Percentiles rank a stretch among this genome's conserved stretches.
phyloP scores from a whole-genome alignment of 2,329 filamentous ascomycete species.

The Colletotrichum gloeosporioides region DNA sequence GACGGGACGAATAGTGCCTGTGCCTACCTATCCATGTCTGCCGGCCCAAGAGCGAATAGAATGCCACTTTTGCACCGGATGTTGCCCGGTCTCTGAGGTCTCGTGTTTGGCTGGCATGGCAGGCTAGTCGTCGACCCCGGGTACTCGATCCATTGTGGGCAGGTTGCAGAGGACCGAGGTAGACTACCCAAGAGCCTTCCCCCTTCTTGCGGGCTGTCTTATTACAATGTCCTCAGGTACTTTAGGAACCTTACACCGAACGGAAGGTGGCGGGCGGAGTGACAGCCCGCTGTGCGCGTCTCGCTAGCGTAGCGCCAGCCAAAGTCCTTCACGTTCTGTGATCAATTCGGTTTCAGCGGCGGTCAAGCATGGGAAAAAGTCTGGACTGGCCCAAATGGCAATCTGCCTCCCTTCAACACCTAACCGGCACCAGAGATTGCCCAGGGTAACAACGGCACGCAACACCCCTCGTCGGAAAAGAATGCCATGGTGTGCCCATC shows the following conservation, averaged over 20 bases:
- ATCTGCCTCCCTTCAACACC: background rate
- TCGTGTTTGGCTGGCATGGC: background rate
- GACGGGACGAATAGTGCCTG: background rate
- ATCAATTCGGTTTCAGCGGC: constrained; percentile 4
- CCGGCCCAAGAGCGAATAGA: background rate
- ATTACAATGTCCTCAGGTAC: background rate
- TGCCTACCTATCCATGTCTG: background rate
- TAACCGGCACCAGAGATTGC: background rate
- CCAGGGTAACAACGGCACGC: background rate
- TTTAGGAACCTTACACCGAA: background rate
- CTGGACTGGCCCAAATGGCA: background rate
- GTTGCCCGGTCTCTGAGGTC: background rate
- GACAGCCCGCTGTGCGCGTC: background rate
- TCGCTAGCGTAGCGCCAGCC: background rate
- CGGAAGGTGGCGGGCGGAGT: background rate
- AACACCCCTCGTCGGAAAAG: background rate
- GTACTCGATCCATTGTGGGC: background rate
- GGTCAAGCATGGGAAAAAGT: background rate
- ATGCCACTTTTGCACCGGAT: background rate
- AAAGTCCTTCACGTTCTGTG: background rate
- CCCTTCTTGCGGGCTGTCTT: background rate
- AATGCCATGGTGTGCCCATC: background rate
- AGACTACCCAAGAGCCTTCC: background rate
- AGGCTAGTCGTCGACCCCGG: background rate
- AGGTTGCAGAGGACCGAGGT: background rate